Evolutionary conservation across 805 yeast species (phyloP), one percentile per base, ranked within the genome.

Genomic region (Sugiyamaella qingdaonensis): DNA sequence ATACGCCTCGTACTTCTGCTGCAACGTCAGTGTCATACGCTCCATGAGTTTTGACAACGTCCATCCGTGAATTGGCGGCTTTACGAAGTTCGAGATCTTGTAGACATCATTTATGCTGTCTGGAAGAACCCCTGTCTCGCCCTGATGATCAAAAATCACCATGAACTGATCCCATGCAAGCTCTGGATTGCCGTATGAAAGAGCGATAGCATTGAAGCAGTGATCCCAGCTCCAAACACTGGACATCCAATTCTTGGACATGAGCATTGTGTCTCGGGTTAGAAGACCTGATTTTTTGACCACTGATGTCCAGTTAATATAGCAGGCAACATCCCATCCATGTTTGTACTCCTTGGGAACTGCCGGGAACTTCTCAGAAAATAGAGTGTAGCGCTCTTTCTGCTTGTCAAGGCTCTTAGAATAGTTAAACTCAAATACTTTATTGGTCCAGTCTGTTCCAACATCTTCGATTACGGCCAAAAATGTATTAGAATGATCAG

Each of bases 51-150:
- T 44, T 18, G 47, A 44, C 34, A 44, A 29, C n/a, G 47, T 24
- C 47, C 47, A 44, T 29, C 47, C 47, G 19, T 44, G 47, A 44
- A 44, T 44, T 24, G 47, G 47, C 32, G 47, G 47, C 33, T 44
- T 44, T n/a, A 44, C 47, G 27, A 44, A 44, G 33, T 18, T 24
- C 34, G 47, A 19, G 16, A 44, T 24, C 27, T 44, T 44, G 21
- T 24, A 44, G 19, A 44, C 47, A 27, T 44, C 47, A 18, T 24
- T 44, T 13, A 44, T 44, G 19, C 47, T 19, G 33, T 44, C 47
- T 24, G 47, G 47, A 44, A 44, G 47, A 13, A 44, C 33, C n/a
- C 47, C 47, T 24, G 47, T 44, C 47, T 19, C 19, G 47, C 27
- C 47, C 19, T 44, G 47, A 18, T 44, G 47, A 29, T 44, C 47